These are phyloP conservation scores for Chlamydomonas urium DNA, from an alignment of 139 green algal genomes.

Conservation along the genomic window DNA sequence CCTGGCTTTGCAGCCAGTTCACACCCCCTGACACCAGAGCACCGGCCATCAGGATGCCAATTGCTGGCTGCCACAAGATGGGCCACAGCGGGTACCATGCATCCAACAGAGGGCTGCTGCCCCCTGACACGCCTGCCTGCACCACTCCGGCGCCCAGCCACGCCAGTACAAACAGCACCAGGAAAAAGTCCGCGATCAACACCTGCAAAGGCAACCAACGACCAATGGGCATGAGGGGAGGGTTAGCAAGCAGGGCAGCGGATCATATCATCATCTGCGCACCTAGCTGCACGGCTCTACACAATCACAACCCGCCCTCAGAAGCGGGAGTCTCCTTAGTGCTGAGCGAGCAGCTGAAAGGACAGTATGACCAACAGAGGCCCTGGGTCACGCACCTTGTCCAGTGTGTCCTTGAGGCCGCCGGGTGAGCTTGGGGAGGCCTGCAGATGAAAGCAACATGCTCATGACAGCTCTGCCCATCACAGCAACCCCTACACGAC, in stretches of 20 bases:
- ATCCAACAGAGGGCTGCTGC: neutral
- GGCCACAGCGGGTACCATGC: constrained; percentile 70
- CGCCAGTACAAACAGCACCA: constrained; percentile 63
- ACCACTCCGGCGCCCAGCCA: constrained; percentile 66
- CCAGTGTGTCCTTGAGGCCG: neutral
- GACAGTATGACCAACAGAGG: neutral
- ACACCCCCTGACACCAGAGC: constrained; percentile 65
- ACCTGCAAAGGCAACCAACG: constrained; percentile 37
- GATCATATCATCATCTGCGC: neutral
- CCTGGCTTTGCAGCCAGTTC: constrained; percentile 41
- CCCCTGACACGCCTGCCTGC: neutral
- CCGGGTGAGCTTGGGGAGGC: neutral
- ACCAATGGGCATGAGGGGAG: too few relatives aligned
- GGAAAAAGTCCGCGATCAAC: constrained; percentile 89
- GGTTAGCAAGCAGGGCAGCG: too few relatives aligned
- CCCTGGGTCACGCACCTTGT: neutral
- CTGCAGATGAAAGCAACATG: neutral
- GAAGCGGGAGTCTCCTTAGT: too few relatives aligned
- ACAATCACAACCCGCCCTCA: neutral
- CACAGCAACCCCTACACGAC: neutral
- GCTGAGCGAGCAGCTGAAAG: neutral
- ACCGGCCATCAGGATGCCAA: constrained; percentile 81
- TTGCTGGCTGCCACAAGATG: constrained; percentile 76
- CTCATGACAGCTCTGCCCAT: neutral
- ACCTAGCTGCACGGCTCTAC: neutral